Base-by-base conservation (phyloP, 768 basidiomycete species). In the Agrocybe pediades region DNA sequence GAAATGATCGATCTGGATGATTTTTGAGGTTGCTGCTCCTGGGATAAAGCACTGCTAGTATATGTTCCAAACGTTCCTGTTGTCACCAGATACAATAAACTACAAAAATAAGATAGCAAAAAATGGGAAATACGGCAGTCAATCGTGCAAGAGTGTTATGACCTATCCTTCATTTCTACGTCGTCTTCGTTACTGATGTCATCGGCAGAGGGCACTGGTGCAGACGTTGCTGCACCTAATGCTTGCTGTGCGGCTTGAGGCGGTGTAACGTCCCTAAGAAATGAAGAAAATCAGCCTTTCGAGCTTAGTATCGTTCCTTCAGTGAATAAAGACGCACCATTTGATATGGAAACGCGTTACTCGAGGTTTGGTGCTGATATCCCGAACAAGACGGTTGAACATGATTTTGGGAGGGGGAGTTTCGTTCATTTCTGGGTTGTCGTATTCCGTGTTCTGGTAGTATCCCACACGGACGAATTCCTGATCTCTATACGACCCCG, bases 391-490 rank as follows among this genome's bases (percentile, higher is more conserved):
- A 41, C 85, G 75, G 21, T 95, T 89, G 66, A 94, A 90, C 65
- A 83, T 71, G 47, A 93, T 90, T 52, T 80, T 77, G 21, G 68
- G 57, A 7, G 91, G 88, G 15, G 86, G 88, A 13, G 71, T 81
- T 65, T 86, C 81, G 68, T 86, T 89, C 86, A 95, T 87, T 71
- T 92, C 93, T 49, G 94, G 91, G 62, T 90, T 92, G 69, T 97
- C 96, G 66, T 98, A 98, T 70, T 98, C 96, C 21, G 95, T 98
- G 66, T 98, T 95, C 72, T 98, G 97, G 70, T 99, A 99, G 69
- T 99, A 98, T 6, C 97, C 97, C 23, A 99, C 95, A 42, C 96
- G 86, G n/a, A 99, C 96, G 65, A 99, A 99, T 69, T 98, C 97
- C 65, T 97, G 95, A 47, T 98, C 96, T 33, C 87, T 85, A 72